These are phyloP conservation scores for Fusarium kyushuense DNA, from an alignment of 2,329 filamentous ascomycete species.

Conservation along the genomic window DNA sequence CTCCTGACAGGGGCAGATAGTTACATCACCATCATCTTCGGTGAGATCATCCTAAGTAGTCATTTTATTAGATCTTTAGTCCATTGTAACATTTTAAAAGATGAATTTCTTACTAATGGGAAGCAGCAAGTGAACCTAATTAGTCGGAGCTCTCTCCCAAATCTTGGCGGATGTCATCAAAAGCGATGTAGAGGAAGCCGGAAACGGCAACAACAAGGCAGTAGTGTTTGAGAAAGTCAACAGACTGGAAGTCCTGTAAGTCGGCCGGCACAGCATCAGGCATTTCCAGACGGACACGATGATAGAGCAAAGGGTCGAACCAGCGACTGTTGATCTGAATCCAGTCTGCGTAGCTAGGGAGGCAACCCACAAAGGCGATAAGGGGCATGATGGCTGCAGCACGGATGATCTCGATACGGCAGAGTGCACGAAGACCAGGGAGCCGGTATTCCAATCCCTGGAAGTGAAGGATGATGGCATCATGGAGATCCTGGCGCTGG, in stretches of 20 bases:
- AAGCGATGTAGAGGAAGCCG: background rate
- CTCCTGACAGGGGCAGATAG: background rate
- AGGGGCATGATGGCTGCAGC: background rate
- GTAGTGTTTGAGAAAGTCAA: background rate
- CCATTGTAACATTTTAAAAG: rapidly evolving
- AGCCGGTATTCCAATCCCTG: background rate
- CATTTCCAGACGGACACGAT: too few relatives aligned
- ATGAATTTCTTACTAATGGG: background rate
- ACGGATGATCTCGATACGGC: background rate
- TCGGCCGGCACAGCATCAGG: background rate
- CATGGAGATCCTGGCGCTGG: background rate
- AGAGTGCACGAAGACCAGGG: background rate
- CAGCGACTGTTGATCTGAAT: background rate
- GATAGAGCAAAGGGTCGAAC: background rate
- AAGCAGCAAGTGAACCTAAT: background rate
- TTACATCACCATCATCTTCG: background rate
- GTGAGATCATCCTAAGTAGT: background rate
- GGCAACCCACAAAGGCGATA: background rate
- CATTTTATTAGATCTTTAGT: background rate
- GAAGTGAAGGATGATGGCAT: background rate
- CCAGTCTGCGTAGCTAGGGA: background rate
- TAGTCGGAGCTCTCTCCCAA: background rate
- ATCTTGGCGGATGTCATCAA: background rate
- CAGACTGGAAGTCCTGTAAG: background rate
- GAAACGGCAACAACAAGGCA: background rate